Conservation (phyloP, 371 early-diverging fungal genomes). For the Rhizopus sp. region DNA sequence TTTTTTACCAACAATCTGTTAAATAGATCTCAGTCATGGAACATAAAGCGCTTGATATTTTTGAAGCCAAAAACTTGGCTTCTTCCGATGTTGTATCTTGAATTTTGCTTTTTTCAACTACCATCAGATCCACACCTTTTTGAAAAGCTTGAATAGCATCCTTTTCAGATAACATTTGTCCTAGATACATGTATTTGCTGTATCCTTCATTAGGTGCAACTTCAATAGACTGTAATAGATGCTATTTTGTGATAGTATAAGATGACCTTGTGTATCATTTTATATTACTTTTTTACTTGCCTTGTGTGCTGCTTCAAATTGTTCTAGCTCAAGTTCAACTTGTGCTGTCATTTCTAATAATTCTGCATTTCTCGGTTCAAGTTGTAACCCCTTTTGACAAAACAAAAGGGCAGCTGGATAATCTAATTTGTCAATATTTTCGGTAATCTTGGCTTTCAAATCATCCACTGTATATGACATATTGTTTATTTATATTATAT, state of each 20-base stretch:
- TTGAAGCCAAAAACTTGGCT: constrained; percentile 50
- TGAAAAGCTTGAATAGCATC: constrained; percentile 82
- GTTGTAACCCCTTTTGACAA: constrained; percentile 67
- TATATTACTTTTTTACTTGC: constrained; percentile 31
- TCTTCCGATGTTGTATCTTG: constrained; percentile 38
- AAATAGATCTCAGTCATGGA: constrained; percentile 96
- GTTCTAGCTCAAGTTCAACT: constrained; percentile 75
- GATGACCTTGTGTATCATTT: neutral
- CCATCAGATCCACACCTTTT: constrained; percentile 79
- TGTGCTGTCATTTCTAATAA: constrained; percentile 73
- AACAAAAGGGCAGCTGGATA: constrained; percentile 74
- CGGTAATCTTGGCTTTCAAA: constrained; percentile 69
- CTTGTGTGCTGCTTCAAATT: constrained; percentile 69
- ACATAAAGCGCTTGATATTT: constrained; percentile 84
- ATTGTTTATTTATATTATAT: neutral
- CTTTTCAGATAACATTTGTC: constrained; percentile 79
- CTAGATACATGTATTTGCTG: constrained; percentile 88
- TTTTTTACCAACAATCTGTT: constrained; percentile 90
- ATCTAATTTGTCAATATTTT: constrained; percentile 76
- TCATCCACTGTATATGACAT: constrained; percentile 56
- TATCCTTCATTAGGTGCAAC: constrained; percentile 70
- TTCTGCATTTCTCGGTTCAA: constrained; percentile 64
- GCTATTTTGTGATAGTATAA: constrained; percentile 33
- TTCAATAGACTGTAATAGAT: constrained; percentile 68
- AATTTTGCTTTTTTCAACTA: constrained; percentile 27